A percentile compares a stretch with the other conserved stretches of the same genome.
Evolutionary conservation across 257 asterid genomes (phyloP).

Genomic region (Plantago ovata): DNA sequence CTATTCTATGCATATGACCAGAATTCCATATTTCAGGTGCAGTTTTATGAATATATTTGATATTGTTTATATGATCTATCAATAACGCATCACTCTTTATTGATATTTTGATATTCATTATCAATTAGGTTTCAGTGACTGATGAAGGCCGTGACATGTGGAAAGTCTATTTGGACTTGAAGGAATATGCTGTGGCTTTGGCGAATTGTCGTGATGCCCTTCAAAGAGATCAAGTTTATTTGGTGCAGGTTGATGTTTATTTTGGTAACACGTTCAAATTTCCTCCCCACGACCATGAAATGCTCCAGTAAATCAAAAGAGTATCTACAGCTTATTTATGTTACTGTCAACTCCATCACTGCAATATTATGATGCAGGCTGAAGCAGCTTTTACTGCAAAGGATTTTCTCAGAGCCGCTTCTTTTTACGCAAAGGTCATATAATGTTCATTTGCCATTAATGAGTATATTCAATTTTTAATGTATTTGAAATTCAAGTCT

Average conservation of each 20-base stretch:
- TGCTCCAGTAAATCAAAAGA: too few species aligned
- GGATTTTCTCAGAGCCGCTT: constrained; percentile 94
- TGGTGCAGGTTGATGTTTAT: constrained; percentile 68
- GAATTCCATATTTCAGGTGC: constrained; percentile 90
- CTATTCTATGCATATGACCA: constrained; percentile 94
- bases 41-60: constrained; percentile 17
- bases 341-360: constrained; percentile 23
- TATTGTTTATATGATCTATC: constrained; percentile 14
- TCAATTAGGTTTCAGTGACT: constrained; percentile 76
- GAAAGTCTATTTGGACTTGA: constrained; percentile 90
- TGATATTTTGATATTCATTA: constrained; percentile 20
- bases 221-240: constrained; percentile 96
- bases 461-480: too few species aligned
- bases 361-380: constrained; percentile 62
- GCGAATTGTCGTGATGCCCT: constrained; percentile 84
- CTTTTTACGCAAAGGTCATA: constrained; percentile 85
- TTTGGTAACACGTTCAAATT: constrained; percentile 6
- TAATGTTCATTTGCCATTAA: constrained; percentile 11
- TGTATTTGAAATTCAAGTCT: too few species aligned
- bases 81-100: background rate
- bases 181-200: constrained; percentile 90
- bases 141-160: constrained; percentile 99
- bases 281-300: too few species aligned
- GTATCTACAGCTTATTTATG: constrained; percentile 6
- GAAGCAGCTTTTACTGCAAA: constrained; percentile 82